Evolutionary conservation across 1,284 basidiomycete genomes (phyloP), one percentile per base, ranked within the genome.

Genomic region (Naganishia sp.): DNA sequence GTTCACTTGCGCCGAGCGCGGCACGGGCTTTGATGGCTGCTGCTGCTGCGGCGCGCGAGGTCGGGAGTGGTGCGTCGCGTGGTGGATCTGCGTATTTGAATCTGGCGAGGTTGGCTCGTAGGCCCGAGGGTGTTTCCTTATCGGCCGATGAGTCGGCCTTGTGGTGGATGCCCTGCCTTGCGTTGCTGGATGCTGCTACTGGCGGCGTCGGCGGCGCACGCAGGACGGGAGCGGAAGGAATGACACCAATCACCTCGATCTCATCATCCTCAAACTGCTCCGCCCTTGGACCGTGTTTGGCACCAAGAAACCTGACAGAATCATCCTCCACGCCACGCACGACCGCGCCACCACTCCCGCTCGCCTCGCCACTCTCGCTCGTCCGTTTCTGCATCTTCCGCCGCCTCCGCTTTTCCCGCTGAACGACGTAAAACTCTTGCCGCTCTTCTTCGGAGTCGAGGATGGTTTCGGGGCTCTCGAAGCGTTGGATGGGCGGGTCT

Each of bases 381-480:
- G 43, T 36, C n/a, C 59, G 31, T 31, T 48, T 66, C 42, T 57
- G 49, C 23, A 54, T 23, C 52, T 60, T 61, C 10, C 55, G 21
- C 23, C 39, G 50, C 16, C 44, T 28, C 18, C 65, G 49, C 46
- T 60, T 66, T 6, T 59, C 57, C 46, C 55, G 56, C 53, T 66
- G 50, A n/a, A 46, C 16, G 18, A 23, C n/a, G 45, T 53, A 61
- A n/a, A 46, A 66, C 18, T 66, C 50, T 46, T 66, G 56, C 18
- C 65, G 49, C 9, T 66, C 65, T 13, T 57, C 56, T n/a, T 66
- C 65, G 3, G 65, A 66, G n/a, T 66, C 65, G 6, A 59, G 43
- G n/a, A 66, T 50, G 31, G 65, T 66, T 9, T 50, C 39, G 39
- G 52, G 52, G 43, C 56, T 66, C 15, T 52, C 43, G 44, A 57